These are phyloP conservation scores for Ceratobasidium sp. DNA, from an alignment of 1,284 basidiomycete genomes.

Conservation along the genomic window DNA sequence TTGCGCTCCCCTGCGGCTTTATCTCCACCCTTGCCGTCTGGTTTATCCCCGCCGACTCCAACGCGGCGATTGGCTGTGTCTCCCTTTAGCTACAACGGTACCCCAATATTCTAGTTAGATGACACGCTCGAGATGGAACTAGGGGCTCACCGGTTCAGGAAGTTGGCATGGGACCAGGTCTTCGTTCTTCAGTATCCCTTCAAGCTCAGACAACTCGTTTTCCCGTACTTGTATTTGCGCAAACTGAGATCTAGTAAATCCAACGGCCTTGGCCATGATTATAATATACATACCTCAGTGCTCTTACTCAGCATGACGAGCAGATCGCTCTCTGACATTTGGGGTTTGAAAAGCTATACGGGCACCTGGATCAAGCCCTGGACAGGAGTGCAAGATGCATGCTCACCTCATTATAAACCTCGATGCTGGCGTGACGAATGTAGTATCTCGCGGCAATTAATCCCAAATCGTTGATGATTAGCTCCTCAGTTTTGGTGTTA, in stretches of 20 bases:
- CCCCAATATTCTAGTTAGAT: not conserved
- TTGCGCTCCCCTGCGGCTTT: constrained; percentile 14
- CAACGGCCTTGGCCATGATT: constrained; percentile 23
- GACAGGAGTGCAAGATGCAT: not conserved
- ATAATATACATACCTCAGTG: constrained; percentile 77
- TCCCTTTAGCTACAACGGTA: not conserved
- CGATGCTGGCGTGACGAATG: constrained; percentile 88
- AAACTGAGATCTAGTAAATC: constrained; percentile 68
- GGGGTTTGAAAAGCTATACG: constrained; percentile 72
- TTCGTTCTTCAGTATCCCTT: constrained; percentile 70
- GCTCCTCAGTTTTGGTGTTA: constrained; percentile 71
- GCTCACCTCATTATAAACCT: constrained; percentile 81
- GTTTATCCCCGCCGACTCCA: constrained; percentile 33
- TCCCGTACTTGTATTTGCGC: constrained; percentile 95
- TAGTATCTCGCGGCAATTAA: constrained; percentile 98
- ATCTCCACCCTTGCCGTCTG: constrained; percentile 34
- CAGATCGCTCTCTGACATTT: constrained; percentile 95
- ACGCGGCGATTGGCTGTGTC: constrained; percentile 40
- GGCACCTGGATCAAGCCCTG: not conserved
- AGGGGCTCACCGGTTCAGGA: constrained; percentile 49
- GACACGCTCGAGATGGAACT: not conserved
- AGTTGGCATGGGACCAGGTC: constrained; percentile 83
- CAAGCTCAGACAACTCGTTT: constrained; percentile 88
- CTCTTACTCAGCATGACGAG: constrained; percentile 89
- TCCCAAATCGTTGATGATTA: constrained; percentile 88